Evolutionary conservation across 2,329 filamentous ascomycete genomes (phyloP).

Genomic region (Colletotrichum sansevieriae): DNA sequence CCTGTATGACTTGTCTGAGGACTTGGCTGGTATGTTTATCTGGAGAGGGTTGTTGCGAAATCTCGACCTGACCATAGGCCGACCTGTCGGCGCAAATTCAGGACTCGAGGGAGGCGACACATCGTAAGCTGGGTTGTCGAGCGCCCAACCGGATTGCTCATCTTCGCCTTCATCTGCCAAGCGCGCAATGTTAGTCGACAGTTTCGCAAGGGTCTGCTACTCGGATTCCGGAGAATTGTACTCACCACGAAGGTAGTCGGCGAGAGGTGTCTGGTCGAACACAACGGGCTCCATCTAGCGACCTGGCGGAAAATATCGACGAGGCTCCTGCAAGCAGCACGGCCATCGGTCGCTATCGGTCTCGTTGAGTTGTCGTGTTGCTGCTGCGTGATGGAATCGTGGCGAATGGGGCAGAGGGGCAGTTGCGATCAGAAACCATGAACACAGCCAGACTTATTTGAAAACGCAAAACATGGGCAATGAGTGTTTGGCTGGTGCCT

Average conservation of each 20-base stretch:
- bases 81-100: slow-evolving; percentile 69
- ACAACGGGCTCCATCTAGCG: slow-evolving; percentile 85
- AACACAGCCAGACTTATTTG: not conserved
- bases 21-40: slow-evolving; percentile 56
- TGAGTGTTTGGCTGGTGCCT: slow-evolving; percentile 17
- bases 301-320: slow-evolving; percentile 36
- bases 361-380: slow-evolving; percentile 26
- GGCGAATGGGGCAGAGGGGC: slow-evolving; percentile 11
- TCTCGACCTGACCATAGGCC: slow-evolving; percentile 65
- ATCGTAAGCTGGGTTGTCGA: slow-evolving; percentile 54
- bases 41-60: slow-evolving; percentile 64
- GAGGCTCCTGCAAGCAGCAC: slow-evolving; percentile 39
- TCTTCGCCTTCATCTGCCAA: slow-evolving; percentile 63
- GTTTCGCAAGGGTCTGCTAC: slow-evolving; percentile 28
- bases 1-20: slow-evolving; percentile 57
- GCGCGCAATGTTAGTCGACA: slow-evolving; percentile 42
- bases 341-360: slow-evolving; percentile 40
- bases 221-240: slow-evolving; percentile 39
- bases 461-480: slow-evolving; percentile 27
- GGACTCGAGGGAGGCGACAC: slow-evolving; percentile 63
- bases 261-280: slow-evolving; percentile 88
- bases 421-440: slow-evolving; percentile 11
- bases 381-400: slow-evolving; percentile 29
- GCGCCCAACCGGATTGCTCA: slow-evolving; percentile 61
- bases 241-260: slow-evolving; percentile 89